phyloP scores from a whole-genome alignment of 2,329 filamentous ascomycete genomes.

The Penicillium glabrum region DNA sequence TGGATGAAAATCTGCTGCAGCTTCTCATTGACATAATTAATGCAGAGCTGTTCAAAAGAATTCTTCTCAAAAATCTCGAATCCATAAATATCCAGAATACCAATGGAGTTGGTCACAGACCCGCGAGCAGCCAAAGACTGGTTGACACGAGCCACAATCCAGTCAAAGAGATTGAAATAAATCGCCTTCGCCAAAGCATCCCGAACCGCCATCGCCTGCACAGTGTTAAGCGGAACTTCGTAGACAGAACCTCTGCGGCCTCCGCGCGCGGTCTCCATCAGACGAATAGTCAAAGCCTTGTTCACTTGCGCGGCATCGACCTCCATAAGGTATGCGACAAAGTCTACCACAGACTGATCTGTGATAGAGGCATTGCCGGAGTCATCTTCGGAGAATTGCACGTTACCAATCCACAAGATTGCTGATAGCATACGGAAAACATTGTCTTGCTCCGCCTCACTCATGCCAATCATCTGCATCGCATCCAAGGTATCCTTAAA shows the following conservation, averaged over 20 bases:
- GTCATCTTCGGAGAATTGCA: slow-evolving; percentile 87
- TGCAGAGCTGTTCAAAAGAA: slow-evolving; percentile 97
- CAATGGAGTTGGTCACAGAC: slow-evolving; percentile 77
- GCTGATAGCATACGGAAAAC: slow-evolving; percentile 94
- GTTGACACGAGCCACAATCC: slow-evolving; percentile 94
- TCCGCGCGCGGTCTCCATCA: slow-evolving; percentile 71
- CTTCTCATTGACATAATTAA: slow-evolving; percentile 99
- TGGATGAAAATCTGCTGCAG: slow-evolving; percentile 99
- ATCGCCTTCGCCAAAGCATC: slow-evolving; percentile 95
- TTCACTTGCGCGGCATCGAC: slow-evolving; percentile 78
- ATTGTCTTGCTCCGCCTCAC: slow-evolving; percentile 85
- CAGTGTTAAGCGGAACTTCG: slow-evolving; percentile 77
- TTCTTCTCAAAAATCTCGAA: slow-evolving; percentile 99
- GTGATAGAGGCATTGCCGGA: slow-evolving; percentile 81
- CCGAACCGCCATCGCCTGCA: slow-evolving; percentile 81
- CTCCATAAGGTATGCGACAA: slow-evolving; percentile 89
- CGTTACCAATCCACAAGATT: slow-evolving; percentile 91
- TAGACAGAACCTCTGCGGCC: slow-evolving; percentile 67
- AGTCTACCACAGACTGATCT: slow-evolving; percentile 90
- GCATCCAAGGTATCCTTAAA: slow-evolving; percentile 88
- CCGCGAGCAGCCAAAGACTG: slow-evolving; percentile 79
- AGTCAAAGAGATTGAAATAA: slow-evolving; percentile 96
- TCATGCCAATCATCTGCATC: slow-evolving; percentile 90
- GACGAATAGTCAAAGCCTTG: slow-evolving; percentile 83
- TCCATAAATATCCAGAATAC: slow-evolving; percentile 97